Conservation (phyloP, 2,329 filamentous ascomycete genomes). For the Aspergillus ustus region DNA sequence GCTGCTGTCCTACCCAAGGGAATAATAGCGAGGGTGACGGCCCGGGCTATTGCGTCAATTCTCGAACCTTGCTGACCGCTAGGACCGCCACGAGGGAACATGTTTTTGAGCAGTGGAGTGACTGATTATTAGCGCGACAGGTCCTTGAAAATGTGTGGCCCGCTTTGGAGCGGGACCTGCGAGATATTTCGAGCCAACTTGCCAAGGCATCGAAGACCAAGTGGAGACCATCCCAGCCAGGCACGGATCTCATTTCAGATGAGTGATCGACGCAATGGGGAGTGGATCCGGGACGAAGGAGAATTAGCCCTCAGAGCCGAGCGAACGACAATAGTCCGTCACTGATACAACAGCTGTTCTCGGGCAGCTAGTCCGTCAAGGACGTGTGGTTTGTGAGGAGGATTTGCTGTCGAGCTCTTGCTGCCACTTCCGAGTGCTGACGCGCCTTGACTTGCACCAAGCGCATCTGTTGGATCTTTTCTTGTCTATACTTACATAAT, state of each 20-base stretch:
- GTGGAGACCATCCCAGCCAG: slow-evolving; percentile 10
- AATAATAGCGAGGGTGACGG: background rate
- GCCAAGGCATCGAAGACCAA: background rate
- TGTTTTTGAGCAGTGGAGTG: background rate
- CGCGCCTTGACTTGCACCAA: background rate
- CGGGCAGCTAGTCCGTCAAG: background rate
- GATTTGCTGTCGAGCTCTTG: background rate
- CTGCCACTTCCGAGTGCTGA: background rate
- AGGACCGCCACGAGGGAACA: slow-evolving; percentile 8
- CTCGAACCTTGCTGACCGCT: slow-evolving; percentile 6
- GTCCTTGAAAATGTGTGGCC: background rate
- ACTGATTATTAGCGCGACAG: background rate
- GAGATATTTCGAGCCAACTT: background rate
- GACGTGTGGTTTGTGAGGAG: background rate
- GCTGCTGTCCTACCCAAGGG: slow-evolving; percentile 3
- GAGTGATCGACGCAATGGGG: slow-evolving; percentile 8
- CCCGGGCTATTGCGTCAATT: background rate
- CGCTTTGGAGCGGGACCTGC: background rate
- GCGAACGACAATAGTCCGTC: background rate
- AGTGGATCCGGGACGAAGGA: slow-evolving; percentile 5
- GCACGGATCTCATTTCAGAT: slow-evolving; percentile 7
- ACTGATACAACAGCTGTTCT: background rate
- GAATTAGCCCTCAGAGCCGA: background rate
- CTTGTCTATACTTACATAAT: slow-evolving; percentile 7
- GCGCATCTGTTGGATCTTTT: background rate